Conservation (phyloP, 2,329 filamentous ascomycete species). For the Hypoxylon sp. region DNA sequence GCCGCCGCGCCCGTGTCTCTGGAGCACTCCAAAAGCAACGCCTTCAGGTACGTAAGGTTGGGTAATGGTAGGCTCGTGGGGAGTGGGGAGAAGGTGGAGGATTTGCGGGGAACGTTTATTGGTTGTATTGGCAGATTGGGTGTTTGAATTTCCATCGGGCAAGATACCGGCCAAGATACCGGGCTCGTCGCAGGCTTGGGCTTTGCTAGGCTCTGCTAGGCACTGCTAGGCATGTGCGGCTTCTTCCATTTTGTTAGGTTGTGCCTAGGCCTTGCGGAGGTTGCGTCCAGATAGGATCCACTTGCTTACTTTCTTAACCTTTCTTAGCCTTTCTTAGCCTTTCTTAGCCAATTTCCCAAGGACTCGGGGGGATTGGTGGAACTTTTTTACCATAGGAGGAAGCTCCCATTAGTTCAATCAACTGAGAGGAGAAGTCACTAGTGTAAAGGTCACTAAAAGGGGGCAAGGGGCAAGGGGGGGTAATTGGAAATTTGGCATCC, state of each 20-base stretch:
- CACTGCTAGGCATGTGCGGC: background rate
- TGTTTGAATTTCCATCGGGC: too few relatives aligned
- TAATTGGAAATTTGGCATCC: slow-evolving; percentile 39
- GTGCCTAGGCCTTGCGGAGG: slow-evolving; percentile 23
- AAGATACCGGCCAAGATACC: slow-evolving; percentile 24
- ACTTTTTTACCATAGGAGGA: slow-evolving; percentile 27
- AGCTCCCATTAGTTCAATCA: slow-evolving; percentile 23
- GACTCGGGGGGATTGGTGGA: slow-evolving; percentile 37
- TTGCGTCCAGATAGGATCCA: slow-evolving; percentile 9
- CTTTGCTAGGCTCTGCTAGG: background rate
- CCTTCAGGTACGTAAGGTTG: slow-evolving; percentile 26
- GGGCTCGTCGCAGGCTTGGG: slow-evolving; percentile 6
- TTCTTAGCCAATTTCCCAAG: slow-evolving; percentile 27
- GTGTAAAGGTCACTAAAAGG: slow-evolving; percentile 9
- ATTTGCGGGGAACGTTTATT: slow-evolving; percentile 33
- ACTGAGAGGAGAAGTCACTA: slow-evolving; percentile 10
- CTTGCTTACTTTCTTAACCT: background rate
- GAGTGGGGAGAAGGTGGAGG: slow-evolving; percentile 31
- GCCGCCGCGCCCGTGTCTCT: slow-evolving; percentile 39
- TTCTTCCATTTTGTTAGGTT: slow-evolving; percentile 1
- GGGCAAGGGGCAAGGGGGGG: slow-evolving; percentile 1
- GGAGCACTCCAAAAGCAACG: slow-evolving; percentile 16
- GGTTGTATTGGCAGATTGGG: slow-evolving; percentile 27
- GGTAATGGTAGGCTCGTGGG: slow-evolving; percentile 33
- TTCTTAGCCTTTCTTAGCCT: slow-evolving; percentile 17